Conservation (phyloP, 2,329 filamentous ascomycete species). For the Aspergillus nomiae region DNA sequence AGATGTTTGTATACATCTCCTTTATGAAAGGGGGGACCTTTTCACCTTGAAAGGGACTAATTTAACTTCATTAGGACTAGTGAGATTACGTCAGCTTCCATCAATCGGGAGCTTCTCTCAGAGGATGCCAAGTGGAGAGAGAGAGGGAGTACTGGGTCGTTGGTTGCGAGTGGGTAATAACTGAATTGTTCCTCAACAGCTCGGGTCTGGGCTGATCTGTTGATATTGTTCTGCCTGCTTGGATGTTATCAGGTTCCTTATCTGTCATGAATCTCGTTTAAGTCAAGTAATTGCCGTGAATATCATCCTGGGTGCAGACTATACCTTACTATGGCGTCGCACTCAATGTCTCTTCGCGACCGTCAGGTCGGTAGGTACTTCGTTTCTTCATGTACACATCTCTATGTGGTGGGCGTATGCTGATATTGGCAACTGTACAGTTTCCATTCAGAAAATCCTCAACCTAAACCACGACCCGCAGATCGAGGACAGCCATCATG, state of each 20-base stretch:
- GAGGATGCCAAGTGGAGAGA: slow-evolving; percentile 33
- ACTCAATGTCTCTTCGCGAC: slow-evolving; percentile 65
- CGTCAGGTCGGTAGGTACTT: slow-evolving; percentile 67
- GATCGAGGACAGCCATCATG: slow-evolving; percentile 61
- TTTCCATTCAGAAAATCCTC: slow-evolving; percentile 90
- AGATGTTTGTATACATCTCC: slow-evolving; percentile 22
- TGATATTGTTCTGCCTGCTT: not conserved
- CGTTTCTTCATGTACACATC: slow-evolving; percentile 1
- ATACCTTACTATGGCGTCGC: slow-evolving; percentile 53
- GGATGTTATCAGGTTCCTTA: not conserved
- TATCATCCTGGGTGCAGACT: slow-evolving; percentile 17
- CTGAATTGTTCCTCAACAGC: not conserved
- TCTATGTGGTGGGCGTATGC: not conserved
- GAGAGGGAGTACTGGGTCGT: slow-evolving; percentile 10
- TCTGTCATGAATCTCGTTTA: slow-evolving; percentile 25
- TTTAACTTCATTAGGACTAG: not conserved
- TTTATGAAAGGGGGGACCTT: not conserved
- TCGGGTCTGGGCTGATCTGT: not conserved
- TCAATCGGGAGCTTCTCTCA: slow-evolving; percentile 21
- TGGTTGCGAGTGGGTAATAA: not conserved
- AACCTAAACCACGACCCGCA: slow-evolving; percentile 80
- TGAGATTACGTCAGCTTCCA: slow-evolving; percentile 29
- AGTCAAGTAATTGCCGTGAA: slow-evolving; percentile 18
- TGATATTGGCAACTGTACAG: slow-evolving; percentile 49
- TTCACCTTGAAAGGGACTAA: not conserved